phyloP scores from a whole-genome alignment of 805 yeast genomes.

The Trichomonascus vanleenenianus region DNA sequence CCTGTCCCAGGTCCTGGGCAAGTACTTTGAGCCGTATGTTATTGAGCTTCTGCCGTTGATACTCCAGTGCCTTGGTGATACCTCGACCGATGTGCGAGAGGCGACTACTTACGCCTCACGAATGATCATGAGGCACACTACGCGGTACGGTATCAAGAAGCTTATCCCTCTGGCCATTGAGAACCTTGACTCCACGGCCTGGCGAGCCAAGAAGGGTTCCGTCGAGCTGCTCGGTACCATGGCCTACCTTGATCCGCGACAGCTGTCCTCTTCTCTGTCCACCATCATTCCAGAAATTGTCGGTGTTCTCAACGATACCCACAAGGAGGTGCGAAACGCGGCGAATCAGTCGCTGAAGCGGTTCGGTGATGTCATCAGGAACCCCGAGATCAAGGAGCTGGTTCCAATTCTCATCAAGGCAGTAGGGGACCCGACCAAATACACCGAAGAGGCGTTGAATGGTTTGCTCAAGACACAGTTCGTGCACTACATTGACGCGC shows the following conservation, averaged over 20 bases:
- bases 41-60: constrained; percentile 79
- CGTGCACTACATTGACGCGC: constrained; percentile 97
- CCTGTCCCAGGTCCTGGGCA: constrained; percentile 66
- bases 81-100: constrained; percentile 74
- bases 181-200: constrained; percentile 78
- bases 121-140: constrained; percentile 81
- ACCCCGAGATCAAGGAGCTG: constrained; percentile 90
- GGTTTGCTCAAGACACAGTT: constrained; percentile 83
- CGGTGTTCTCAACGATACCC: constrained; percentile 88
- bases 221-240: constrained; percentile 93
- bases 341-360: constrained; percentile 83
- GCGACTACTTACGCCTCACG: constrained; percentile 85
- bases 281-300: constrained; percentile 94
- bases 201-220: constrained; percentile 97
- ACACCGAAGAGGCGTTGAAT: constrained; percentile 83
- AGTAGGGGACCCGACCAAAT: constrained; percentile 89
- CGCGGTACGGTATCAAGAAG: constrained; percentile 85
- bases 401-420: constrained; percentile 86
- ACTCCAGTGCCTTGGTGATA: constrained; percentile 77
- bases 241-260: constrained; percentile 96
- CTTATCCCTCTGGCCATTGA: constrained; percentile 86
- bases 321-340: constrained; percentile 92
- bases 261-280: constrained; percentile 80
- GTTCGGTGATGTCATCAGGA: constrained; percentile 94
- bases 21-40: constrained; percentile 87